These are phyloP conservation scores for Crucihimalaya himalaica DNA, from an alignment of 345 rosid genomes.

Conservation along the genomic window DNA sequence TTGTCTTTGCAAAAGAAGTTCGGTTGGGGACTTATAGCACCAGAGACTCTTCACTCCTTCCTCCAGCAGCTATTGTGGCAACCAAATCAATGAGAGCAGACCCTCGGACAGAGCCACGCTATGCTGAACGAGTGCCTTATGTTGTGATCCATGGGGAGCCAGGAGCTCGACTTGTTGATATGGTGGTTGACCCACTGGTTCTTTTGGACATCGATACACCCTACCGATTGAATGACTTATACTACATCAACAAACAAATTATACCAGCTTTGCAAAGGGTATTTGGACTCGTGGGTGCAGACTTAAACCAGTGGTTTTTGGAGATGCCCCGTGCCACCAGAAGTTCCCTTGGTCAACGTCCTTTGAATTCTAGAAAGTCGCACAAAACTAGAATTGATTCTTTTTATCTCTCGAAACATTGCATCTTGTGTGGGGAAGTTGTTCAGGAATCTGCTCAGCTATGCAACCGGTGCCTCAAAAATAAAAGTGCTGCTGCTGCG, in stretches of 20 bases:
- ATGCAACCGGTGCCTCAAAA: conserved; percentile 64
- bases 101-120: conserved; percentile 88
- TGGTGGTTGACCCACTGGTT: conserved; percentile 91
- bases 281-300: conserved; percentile 87
- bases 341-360: conserved; percentile 62
- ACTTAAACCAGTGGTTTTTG: conserved; percentile 75
- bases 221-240: conserved; percentile 75
- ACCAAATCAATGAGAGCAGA: conserved; percentile 84
- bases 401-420: conserved; percentile 86
- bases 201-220: conserved; percentile 78
- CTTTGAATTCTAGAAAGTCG: conserved; percentile 48
- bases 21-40: conserved; percentile 85
- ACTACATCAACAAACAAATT: conserved; percentile 92
- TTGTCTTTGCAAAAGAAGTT: conserved; percentile 94
- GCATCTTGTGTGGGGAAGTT: conserved; percentile 82
- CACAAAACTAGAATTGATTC: conserved; percentile 72
- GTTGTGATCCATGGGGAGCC: conserved; percentile 94
- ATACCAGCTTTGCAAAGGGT: conserved; percentile 89
- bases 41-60: conserved; percentile 65
- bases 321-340: conserved; percentile 88
- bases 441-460: conserved; percentile 68
- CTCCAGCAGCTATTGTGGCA: conserved; percentile 95
- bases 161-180: conserved; percentile 86
- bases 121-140: conserved; percentile 88
- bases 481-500: conserved; percentile 55